Evolutionary conservation across 352 stramenopile genomes (phyloP), one percentile per base, ranked within the genome.

Genomic region (Globisporangium megalacanthum): DNA sequence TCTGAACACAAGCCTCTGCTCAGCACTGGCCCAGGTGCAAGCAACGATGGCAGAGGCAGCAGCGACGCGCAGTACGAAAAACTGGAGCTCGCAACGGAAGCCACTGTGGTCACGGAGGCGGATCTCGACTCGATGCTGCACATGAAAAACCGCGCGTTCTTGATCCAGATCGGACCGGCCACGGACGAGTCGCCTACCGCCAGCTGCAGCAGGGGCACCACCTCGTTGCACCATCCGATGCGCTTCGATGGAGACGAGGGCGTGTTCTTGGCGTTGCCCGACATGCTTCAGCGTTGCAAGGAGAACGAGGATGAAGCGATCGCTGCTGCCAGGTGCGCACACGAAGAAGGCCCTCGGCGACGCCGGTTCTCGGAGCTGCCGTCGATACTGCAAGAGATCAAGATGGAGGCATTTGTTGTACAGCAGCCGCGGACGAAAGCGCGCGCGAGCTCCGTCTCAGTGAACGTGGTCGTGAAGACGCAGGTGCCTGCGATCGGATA

Each of bases 401-500:
- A 50, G 20, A 52, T 83, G 46, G 71, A 80, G 51, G 73, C 73
- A 0, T 29, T 29, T 29, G 50, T 73, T 1, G 49, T 77, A n/a
- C 22, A 60, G 20, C 52, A 20, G n/a, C 42, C 44, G 13, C 46
- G 15, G 14, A 20, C 3, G 45, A 47, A 41, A 19, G 31, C 36
- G 11, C 14, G 17, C 54, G 41, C 37, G 6, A 53, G 29, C 31
- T 15, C 54, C 1, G 29, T 80, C 0, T 72, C 60, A 4, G 62
- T 82, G 14, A 60, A 74, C 17, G 62, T 86, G n/a, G 49, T 71
- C 17, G 64, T 82, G 11, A 52, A 72, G n/a, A 81, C 72, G 52
- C 66, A 82, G 58, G 76, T 83, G 14, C 76, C 76, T 0, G 2
- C 69, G 1, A 29, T 77, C 35, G 76, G 73, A 2, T 86, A 83